Evolutionary conservation across 768 basidiomycete species (phyloP).

Genomic region (Russula lepida): DNA sequence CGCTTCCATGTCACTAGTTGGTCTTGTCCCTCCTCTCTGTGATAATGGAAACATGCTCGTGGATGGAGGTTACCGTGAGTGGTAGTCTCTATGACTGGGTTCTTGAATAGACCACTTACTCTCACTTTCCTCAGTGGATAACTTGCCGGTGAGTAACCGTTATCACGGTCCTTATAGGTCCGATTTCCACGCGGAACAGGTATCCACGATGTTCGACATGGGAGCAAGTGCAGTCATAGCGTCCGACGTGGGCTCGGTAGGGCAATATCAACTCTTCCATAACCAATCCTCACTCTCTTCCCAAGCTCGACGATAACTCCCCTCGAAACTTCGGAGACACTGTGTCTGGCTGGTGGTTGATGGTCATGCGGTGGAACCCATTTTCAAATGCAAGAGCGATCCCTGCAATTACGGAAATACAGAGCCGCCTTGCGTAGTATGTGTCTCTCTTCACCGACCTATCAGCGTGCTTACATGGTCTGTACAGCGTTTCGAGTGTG

Average conservation of each 20-base stretch:
- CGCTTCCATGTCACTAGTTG: constrained; percentile 96
- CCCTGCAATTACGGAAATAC: constrained; percentile 88
- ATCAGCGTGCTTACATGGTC: constrained; percentile 13
- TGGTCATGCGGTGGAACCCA: constrained; percentile 89
- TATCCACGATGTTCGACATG: constrained; percentile 85
- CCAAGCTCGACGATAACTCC: constrained; percentile 85
- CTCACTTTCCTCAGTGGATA: constrained; percentile 53
- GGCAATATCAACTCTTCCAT: constrained; percentile 21
- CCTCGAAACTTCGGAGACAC: constrained; percentile 93
- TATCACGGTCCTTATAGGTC: not conserved
- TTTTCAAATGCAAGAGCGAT: constrained; percentile 70
- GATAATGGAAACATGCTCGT: constrained; percentile 91
- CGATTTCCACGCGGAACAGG: constrained; percentile 33
- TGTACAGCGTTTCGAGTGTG: constrained; percentile 81
- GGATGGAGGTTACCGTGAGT: constrained; percentile 79
- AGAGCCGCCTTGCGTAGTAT: constrained; percentile 90
- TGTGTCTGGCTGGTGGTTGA: constrained; percentile 92
- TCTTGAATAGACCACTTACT: constrained; percentile 4
- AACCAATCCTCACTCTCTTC: not conserved
- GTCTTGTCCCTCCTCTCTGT: constrained; percentile 87
- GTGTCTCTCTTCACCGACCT: constrained; percentile 35
- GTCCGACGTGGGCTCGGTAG: constrained; percentile 82
- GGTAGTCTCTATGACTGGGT: constrained; percentile 23
- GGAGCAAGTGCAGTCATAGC: constrained; percentile 90
- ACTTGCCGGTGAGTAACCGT: constrained; percentile 57